These are phyloP conservation scores for Fagus crenata DNA, from an alignment of 306 rosid genomes.

Conservation along the genomic window DNA sequence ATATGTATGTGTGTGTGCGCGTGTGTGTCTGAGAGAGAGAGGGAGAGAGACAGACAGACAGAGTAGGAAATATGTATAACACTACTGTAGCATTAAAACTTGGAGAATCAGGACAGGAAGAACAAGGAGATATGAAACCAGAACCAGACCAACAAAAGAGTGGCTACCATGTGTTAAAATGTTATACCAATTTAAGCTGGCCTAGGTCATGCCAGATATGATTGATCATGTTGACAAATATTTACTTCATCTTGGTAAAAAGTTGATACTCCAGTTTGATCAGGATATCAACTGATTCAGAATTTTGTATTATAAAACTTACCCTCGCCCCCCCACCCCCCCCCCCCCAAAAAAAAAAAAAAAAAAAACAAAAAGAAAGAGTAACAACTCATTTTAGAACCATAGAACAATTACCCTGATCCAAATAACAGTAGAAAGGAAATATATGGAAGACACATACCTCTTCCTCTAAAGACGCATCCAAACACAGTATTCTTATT, in stretches of 20 bases:
- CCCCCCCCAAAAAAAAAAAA: background rate
- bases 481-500: constrained; percentile 77
- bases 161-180: constrained; percentile 18
- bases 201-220: background rate
- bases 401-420: constrained; percentile 4
- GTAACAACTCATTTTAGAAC: background rate
- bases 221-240: background rate
- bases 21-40: background rate
- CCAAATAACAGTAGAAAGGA: constrained; percentile 16
- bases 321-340: too few species aligned
- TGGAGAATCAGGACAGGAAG: background rate
- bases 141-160: constrained; percentile 7
- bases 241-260: background rate
- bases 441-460: constrained; percentile 38
- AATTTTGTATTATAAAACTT: background rate
- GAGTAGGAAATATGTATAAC: background rate
- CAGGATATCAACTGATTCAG: constrained; percentile 15
- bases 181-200: constrained; percentile 20
- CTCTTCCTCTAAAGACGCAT: constrained; percentile 77
- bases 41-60: background rate
- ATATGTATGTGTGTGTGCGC: background rate
- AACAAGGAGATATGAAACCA: background rate
- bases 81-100: background rate
- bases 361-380: background rate
- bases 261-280: background rate